Evolutionary conservation across 768 basidiomycete species (phyloP).

Genomic region (Lyophyllum decastes): DNA sequence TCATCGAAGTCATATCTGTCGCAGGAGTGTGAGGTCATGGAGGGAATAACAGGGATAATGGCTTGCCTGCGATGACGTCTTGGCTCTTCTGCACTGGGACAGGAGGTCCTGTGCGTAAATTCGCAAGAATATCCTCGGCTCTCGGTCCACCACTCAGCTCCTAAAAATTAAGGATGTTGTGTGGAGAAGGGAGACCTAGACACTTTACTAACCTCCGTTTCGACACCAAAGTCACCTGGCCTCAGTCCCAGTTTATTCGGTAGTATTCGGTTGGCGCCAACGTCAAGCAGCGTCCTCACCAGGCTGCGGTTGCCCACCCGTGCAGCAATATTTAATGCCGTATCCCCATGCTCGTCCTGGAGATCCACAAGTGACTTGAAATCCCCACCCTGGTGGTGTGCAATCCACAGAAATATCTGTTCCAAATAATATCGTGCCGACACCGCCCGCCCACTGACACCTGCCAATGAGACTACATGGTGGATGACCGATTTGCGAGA

Average conservation of each 20-base stretch:
- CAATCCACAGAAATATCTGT: slow-evolving; percentile 85
- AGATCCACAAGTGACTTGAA: slow-evolving; percentile 84
- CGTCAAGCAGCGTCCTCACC: slow-evolving; percentile 85
- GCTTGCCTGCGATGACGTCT: slow-evolving; percentile 76
- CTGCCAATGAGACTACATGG: slow-evolving; percentile 88
- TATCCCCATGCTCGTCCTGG: slow-evolving; percentile 95
- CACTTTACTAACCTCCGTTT: slow-evolving; percentile 71
- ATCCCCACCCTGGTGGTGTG: slow-evolving; percentile 71
- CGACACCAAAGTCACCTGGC: slow-evolving; percentile 94
- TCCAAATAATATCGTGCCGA: slow-evolving; percentile 92
- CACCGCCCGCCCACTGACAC: slow-evolving; percentile 83
- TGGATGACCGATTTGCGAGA: slow-evolving; percentile 86
- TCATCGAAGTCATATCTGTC: slow-evolving; percentile 83
- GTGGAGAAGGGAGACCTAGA: not conserved
- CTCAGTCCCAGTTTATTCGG: slow-evolving; percentile 92
- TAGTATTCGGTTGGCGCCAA: slow-evolving; percentile 86
- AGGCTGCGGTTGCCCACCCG: slow-evolving; percentile 88
- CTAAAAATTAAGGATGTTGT: slow-evolving; percentile 32
- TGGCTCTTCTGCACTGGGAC: slow-evolving; percentile 85
- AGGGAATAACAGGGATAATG: not conserved
- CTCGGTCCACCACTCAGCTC: slow-evolving; percentile 70
- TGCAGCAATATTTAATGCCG: slow-evolving; percentile 93
- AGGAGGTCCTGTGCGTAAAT: slow-evolving; percentile 71
- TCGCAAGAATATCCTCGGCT: slow-evolving; percentile 79
- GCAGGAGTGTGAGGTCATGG: slow-evolving; percentile 7